Percentiles rank a stretch among this genome's conserved stretches.
phyloP scores from a whole-genome alignment of 768 basidiomycete genomes.

The Tulasnella sp. region DNA sequence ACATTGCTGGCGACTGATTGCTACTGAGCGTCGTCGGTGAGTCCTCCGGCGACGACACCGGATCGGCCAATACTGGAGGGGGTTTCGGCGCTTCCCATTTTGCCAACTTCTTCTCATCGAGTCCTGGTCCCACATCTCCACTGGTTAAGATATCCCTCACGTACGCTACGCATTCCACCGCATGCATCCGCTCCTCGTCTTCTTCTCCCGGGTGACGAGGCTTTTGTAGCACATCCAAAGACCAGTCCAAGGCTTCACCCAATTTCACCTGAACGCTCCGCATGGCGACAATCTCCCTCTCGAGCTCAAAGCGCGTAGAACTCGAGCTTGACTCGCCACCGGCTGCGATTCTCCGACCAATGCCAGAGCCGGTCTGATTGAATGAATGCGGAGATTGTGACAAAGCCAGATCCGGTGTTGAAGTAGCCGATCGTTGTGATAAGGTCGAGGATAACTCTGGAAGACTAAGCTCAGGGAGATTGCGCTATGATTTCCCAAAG shows the following conservation, averaged over 20 bases:
- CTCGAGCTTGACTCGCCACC: slow-evolving; percentile 39
- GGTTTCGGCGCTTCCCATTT: not conserved
- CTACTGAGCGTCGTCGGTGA: no score
- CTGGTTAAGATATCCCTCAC: slow-evolving; percentile 58
- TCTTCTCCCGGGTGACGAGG: slow-evolving; percentile 33
- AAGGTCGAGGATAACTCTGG: not conserved
- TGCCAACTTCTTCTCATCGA: slow-evolving; percentile 40
- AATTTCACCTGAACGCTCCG: slow-evolving; percentile 50
- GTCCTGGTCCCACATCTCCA: slow-evolving; percentile 32
- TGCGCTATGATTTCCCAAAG: not conserved
- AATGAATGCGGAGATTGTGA: not conserved
- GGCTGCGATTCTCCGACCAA: slow-evolving; percentile 45
- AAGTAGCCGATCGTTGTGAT: not conserved
- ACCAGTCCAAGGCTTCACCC: slow-evolving; percentile 62
- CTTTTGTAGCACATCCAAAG: slow-evolving; percentile 57
- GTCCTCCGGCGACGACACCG: no score
- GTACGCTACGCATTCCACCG: slow-evolving; percentile 66
- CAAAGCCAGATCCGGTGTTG: not conserved
- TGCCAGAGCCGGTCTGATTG: slow-evolving; percentile 4
- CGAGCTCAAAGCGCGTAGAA: slow-evolving; percentile 52
- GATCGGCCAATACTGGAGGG: no score
- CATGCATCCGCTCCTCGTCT: slow-evolving; percentile 40
- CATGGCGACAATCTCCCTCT: slow-evolving; percentile 47
- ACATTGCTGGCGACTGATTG: no score
- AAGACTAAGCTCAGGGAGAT: slow-evolving; percentile 14